phyloP scores from a whole-genome alignment of 208 protist genomes.

The Acanthamoeba lugdunensis region DNA sequence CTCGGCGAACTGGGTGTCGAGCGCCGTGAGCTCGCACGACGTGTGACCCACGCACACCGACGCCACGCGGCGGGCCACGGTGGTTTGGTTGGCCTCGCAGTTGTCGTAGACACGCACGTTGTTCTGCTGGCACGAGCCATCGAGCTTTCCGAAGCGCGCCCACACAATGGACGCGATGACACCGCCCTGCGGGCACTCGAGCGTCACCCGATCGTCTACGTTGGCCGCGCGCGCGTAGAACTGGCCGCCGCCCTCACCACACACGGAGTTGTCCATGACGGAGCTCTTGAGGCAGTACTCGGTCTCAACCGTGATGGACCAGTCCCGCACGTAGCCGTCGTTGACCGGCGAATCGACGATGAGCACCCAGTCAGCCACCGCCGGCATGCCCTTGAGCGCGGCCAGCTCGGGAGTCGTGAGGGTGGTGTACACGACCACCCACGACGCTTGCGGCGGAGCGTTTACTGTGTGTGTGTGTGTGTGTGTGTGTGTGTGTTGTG shows the following conservation, averaged over 20 bases:
- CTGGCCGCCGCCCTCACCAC: not conserved
- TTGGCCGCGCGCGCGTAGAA: constrained; percentile 18
- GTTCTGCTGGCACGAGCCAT: constrained; percentile 27
- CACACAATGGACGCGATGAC: not conserved
- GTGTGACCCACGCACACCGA: constrained; percentile 49
- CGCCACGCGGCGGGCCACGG: not conserved
- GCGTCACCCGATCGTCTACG: not conserved
- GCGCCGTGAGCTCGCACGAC: constrained; percentile 2
- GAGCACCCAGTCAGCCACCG: constrained; percentile 38
- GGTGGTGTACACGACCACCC: constrained; percentile 4
- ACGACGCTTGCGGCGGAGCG: not conserved
- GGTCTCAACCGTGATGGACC: not conserved
- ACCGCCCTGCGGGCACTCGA: constrained; percentile 43
- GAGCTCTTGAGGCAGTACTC: constrained; percentile 62
- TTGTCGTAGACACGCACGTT: not conserved
- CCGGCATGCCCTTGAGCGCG: constrained; percentile 14
- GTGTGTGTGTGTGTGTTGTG: no score
- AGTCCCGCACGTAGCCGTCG: not conserved
- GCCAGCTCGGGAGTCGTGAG: not conserved
- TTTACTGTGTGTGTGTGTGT: no score
- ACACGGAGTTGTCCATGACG: constrained; percentile 10
- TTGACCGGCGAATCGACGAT: not conserved
- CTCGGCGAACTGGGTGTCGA: constrained; percentile 23
- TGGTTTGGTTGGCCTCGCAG: not conserved
- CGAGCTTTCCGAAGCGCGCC: constrained; percentile 43